Base-by-base conservation (phyloP, 2,329 filamentous ascomycete species). In the Chrysoporthe austroafricana region DNA sequence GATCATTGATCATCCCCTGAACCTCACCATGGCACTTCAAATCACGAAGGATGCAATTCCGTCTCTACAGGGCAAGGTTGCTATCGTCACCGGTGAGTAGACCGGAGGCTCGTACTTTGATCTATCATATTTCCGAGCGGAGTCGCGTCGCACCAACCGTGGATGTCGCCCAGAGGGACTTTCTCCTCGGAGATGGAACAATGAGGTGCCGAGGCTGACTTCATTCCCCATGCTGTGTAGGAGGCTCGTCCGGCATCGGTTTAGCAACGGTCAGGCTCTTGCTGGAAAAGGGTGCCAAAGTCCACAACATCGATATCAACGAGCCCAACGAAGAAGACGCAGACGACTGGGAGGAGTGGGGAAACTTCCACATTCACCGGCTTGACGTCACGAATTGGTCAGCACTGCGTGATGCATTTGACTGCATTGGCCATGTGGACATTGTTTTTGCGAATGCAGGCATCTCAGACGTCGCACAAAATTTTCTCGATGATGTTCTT, bases 261-360 rank as follows among this genome's bases (percentile, higher is more conserved):
- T 21, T 64, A 6, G 62, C 48, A 8, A 64, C 62, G 9, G 62
- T 50, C 32, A 64, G 34, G 39, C 50, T 64, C 7, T 26, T 64
- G 18, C 42, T 57, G 16, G 62, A 54, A 6, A 63, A 56, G 18
- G 50, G 50, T 14, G 62, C 36, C 16, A 56, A 36, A n/a, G 62
- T 63, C n/a, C 50, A 63, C 42, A 44, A n/a, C 52, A 3, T 56
- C 5, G 62, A 63, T 16, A 32, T n/a, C 21, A 56, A n/a, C 26
- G 34, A 63, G 62, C 62, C 62, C 21, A 42, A 63, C 8, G 36
- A 44, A 4, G 62, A 63, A 26, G 48, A 63, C 16, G 62, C 48
- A 32, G 34, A 52, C 26, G 62, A 63, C 50, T 63, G 62, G 62
- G 62, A 56, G 14, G 62, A 56, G n/a, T 56, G 62, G 62, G 39